Evolutionary conservation across 1,284 basidiomycete genomes (phyloP), one percentile per base, ranked within the genome.

Genomic region (Ceratobasidium sp.): DNA sequence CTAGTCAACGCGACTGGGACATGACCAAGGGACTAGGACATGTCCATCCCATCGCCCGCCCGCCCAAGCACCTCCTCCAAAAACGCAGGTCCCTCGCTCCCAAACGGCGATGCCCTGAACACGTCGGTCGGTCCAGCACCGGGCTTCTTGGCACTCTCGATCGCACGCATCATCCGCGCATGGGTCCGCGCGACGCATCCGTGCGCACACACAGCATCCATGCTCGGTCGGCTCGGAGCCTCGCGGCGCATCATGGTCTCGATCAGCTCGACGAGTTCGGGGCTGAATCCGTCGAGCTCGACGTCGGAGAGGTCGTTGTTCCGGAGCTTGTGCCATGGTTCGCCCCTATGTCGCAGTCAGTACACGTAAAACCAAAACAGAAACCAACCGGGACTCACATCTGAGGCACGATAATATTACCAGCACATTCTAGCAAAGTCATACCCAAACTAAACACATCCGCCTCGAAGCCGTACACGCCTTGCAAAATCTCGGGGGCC

Each of bases 401-500:
- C 80, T 96, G 94, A 76, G 97, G 97, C 40, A 99, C 91, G 71
- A 96, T 88, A 73, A 99, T 95, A 78, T 98, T 98, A 73, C 94
- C 89, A 40, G 95, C 92, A 57, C 94, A 90, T 83, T 99, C 97
- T 50, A 99, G 86, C 78, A 98, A 87, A 73, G 94, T 93, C 84
- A 99, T 90, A 68, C 97, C 97, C 89, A 80, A 77, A 93, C 92
- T 91, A 84, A 98, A 99, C 65, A 99, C 88, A 81, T 99, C 97
- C 55, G 95, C 96, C 56, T 92, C 93, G 80, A 90, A 93, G 76
- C 95, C 89, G 78, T 98, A 99, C 67, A 84, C 83, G 31, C 96
- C 96, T 77, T 92, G 88, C 65, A 99, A 84, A 69, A 99, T 93
- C 80, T 99, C 97, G 2, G 95, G 94, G n/a, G 97, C 96, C 80